phyloP scores from a whole-genome alignment of 1,139 yeast genomes.

The Suhomyces maxii region DNA sequence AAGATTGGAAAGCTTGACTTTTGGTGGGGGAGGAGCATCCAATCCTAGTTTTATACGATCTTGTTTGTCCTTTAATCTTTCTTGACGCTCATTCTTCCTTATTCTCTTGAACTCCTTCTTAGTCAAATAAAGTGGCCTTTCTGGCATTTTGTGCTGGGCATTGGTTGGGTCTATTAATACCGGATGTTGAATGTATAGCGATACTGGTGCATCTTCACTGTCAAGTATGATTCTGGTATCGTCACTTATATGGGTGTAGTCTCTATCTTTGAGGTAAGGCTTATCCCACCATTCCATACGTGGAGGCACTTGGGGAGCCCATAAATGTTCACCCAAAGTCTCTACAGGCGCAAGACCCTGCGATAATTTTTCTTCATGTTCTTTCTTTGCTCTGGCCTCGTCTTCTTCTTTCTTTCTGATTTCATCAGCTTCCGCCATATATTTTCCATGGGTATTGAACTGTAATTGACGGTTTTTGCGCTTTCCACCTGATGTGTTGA shows the following conservation, averaged over 20 bases:
- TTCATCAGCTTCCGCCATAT: conserved; percentile 54
- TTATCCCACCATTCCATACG: conserved; percentile 83
- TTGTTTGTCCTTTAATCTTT: conserved; percentile 66
- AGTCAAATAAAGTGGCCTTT: conserved; percentile 61
- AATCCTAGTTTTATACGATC: conserved; percentile 79
- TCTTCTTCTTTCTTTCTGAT: conserved; percentile 41
- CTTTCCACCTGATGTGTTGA: conserved; percentile 38
- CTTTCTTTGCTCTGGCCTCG: conserved; percentile 29
- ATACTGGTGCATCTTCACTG: conserved; percentile 50
- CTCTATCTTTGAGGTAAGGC: conserved; percentile 38
- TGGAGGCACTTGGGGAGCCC: conserved; percentile 53
- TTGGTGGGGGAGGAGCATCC: conserved; percentile 87
- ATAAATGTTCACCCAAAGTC: conserved; percentile 52
- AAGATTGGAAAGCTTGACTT: conserved; percentile 77
- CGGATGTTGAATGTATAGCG: conserved; percentile 79
- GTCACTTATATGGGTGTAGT: conserved; percentile 25
- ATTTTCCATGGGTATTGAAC: conserved; percentile 64
- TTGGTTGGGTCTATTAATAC: conserved; percentile 61
- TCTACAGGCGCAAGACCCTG: conserved; percentile 52
- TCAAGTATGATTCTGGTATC: conserved; percentile 23
- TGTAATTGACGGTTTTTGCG: conserved; percentile 35
- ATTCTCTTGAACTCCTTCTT: conserved; percentile 74
- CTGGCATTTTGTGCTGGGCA: conserved; percentile 46
- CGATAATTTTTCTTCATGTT: conserved; percentile 24
- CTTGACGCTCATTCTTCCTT: conserved; percentile 69